Evolutionary conservation across 495 filamentous ascomycete species (phyloP).

Genomic region (Glonium stellatum): DNA sequence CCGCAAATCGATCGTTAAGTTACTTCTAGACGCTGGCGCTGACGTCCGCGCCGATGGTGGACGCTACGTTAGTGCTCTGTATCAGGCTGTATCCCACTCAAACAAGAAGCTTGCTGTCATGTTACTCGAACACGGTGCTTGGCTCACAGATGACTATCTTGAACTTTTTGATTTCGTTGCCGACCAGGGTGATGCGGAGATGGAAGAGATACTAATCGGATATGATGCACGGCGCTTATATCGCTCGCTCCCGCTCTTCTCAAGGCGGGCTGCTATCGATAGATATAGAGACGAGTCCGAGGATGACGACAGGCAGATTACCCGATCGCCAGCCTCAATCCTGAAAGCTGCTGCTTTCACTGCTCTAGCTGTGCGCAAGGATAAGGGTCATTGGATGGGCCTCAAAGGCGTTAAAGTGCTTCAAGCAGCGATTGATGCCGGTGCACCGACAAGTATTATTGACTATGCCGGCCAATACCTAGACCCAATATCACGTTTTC

Average conservation of each 20-base stretch:
- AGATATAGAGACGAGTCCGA: too few relatives aligned
- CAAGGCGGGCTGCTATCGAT: too few relatives aligned
- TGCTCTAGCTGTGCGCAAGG: neutral
- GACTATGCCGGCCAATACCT: neutral
- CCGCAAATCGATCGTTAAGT: neutral
- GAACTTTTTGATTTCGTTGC: constrained; percentile 9
- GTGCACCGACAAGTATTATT: neutral
- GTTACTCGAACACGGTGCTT: constrained; percentile 14
- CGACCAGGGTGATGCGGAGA: constrained; percentile 5
- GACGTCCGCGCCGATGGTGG: constrained; percentile 2
- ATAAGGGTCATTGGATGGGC: neutral
- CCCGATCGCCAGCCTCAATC: neutral
- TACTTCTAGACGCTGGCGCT: constrained; percentile 6
- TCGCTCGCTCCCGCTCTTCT: neutral
- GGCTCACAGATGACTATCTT: constrained; percentile 15
- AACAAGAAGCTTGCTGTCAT: constrained; percentile 3
- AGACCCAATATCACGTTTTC: neutral
- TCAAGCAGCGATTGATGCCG: neutral
- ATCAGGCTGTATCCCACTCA: constrained; percentile 6
- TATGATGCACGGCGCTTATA: constrained; percentile 8
- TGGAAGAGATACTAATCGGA: constrained; percentile 1
- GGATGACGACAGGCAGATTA: neutral
- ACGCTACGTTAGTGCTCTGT: constrained; percentile 11
- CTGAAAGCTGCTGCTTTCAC: neutral
- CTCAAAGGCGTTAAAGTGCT: neutral